These are phyloP conservation scores for Tricholoma hemisulphureum DNA, from an alignment of 768 basidiomycete species.

Conservation along the genomic window DNA sequence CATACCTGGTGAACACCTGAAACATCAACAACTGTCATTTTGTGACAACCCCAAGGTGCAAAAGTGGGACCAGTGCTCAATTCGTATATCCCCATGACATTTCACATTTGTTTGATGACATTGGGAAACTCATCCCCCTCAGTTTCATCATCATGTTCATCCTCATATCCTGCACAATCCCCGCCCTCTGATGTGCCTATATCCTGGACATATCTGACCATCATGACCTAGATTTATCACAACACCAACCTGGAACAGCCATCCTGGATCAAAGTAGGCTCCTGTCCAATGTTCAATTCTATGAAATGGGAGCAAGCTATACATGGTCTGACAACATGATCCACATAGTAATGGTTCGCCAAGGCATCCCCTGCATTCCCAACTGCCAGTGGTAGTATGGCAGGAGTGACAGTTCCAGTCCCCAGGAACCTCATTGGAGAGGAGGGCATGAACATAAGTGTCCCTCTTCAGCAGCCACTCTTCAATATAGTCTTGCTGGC, in stretches of 20 bases:
- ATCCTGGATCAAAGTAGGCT: slow-evolving; percentile 2
- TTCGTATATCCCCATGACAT: too few species aligned
- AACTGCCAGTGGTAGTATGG: too few species aligned
- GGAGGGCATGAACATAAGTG: too few species aligned
- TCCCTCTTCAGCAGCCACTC: too few species aligned
- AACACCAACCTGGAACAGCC: slow-evolving; percentile 12
- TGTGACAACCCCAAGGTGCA: not conserved
- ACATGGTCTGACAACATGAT: not conserved
- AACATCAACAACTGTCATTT: not conserved
- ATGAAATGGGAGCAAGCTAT: slow-evolving; percentile 7
- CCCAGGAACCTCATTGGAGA: too few species aligned
- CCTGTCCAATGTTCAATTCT: slow-evolving; percentile 19
- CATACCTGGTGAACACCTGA: not conserved
- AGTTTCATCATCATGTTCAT: not conserved
- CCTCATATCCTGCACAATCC: not conserved
- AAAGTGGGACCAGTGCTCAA: too few species aligned
- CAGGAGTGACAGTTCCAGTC: too few species aligned
- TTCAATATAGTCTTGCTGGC: too few species aligned
- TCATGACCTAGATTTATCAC: slow-evolving; percentile 7
- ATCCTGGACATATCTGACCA: not conserved
- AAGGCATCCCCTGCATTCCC: not conserved
- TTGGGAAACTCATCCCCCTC: not conserved
- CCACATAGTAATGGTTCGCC: not conserved
- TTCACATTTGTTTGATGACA: not conserved
- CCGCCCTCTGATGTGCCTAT: not conserved